Evolutionary conservation across 2,329 filamentous ascomycete genomes (phyloP).

Genomic region (Pseudogymnoascus sp.): DNA sequence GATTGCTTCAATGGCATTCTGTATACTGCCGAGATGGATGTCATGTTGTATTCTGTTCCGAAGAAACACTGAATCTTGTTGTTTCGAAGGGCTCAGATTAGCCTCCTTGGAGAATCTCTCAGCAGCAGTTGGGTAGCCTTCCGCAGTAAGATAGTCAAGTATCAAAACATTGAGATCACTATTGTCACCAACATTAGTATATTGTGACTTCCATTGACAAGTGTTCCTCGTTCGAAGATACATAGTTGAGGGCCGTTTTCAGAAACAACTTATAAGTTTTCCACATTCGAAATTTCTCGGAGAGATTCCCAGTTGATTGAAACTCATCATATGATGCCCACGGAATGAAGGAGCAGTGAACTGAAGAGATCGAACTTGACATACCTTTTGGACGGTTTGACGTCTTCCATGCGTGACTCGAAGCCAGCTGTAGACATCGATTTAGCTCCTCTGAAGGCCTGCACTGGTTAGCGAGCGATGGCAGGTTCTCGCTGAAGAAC

Average conservation of each 20-base stretch:
- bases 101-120: conserved; percentile 91
- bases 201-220: not conserved
- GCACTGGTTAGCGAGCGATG: not conserved
- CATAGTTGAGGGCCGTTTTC: conserved; percentile 31
- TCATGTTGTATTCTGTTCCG: conserved; percentile 76
- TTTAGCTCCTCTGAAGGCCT: conserved; percentile 32
- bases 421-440: conserved; percentile 69
- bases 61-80: conserved; percentile 63
- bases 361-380: conserved; percentile 28
- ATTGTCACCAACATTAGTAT: conserved; percentile 13
- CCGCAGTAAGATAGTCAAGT: conserved; percentile 92
- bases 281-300: conserved; percentile 81
- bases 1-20: conserved; percentile 74
- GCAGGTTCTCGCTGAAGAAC: conserved; percentile 8
- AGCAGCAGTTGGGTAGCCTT: conserved; percentile 87
- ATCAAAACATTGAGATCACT: conserved; percentile 95
- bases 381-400: conserved; percentile 86
- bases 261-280: conserved; percentile 78
- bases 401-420: conserved; percentile 71
- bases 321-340: conserved; percentile 62
- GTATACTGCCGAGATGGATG: conserved; percentile 79
- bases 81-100: conserved; percentile 67
- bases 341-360: conserved; percentile 16
- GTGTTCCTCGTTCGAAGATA: not conserved
- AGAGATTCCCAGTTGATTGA: conserved; percentile 99